Conservation (phyloP, 768 basidiomycete species). For the Melanogaster broomeanus region DNA sequence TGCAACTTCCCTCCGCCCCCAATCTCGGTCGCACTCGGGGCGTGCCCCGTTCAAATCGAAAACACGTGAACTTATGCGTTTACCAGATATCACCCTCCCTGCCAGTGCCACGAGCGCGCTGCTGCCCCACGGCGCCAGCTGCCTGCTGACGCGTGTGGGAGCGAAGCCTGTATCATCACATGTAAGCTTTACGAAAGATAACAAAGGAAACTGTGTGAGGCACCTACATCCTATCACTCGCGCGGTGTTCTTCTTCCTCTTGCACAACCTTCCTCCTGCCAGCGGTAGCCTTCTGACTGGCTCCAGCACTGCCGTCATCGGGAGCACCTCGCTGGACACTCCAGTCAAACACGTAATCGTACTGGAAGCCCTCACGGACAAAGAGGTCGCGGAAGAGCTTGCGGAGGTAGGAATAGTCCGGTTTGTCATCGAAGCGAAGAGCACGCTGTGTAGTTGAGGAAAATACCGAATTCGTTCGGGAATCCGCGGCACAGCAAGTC, state of each 20-base stretch:
- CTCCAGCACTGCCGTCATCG: constrained; percentile 61
- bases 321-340: constrained; percentile 78
- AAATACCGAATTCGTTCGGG: constrained; percentile 99
- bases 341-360: constrained; percentile 99
- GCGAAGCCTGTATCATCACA: constrained; percentile 59
- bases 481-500: constrained; percentile 98
- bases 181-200: constrained; percentile 15
- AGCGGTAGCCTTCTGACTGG: constrained; percentile 61
- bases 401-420: constrained; percentile 98
- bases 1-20: constrained; percentile 38
- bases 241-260: constrained; percentile 82
- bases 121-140: constrained; percentile 49
- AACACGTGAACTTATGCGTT: constrained; percentile 24
- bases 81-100: constrained; percentile 53
- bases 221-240: constrained; percentile 81
- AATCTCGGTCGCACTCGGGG: constrained; percentile 47
- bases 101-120: constrained; percentile 44
- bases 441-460: constrained; percentile 99
- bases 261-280: constrained; percentile 80
- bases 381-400: constrained; percentile 99
- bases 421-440: constrained; percentile 99
- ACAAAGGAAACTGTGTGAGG: constrained; percentile 17
- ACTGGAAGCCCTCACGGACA: constrained; percentile 96
- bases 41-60: constrained; percentile 39
- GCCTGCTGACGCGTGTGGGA: constrained; percentile 84